Evolutionary conservation across 2,329 filamentous ascomycete species (phyloP).

Genomic region (Incumbomyces delicatus): DNA sequence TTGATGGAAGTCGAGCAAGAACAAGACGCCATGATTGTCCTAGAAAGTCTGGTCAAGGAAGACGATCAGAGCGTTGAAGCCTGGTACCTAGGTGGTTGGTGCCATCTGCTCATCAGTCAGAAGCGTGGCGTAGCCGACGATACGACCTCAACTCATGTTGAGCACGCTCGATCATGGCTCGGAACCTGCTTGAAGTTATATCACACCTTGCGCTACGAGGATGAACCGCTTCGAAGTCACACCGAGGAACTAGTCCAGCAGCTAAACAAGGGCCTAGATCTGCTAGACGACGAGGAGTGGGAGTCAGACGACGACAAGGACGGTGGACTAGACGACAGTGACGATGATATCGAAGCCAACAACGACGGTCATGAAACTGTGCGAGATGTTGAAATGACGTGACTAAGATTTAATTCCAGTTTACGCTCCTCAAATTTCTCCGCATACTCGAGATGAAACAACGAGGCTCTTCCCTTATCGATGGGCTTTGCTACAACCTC

Average conservation of each 20-base stretch:
- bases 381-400: slow-evolving; percentile 17
- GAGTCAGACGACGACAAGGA: slow-evolving; percentile 42
- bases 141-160: slow-evolving; percentile 27
- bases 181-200: slow-evolving; percentile 74
- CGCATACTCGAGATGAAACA: neutral
- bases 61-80: slow-evolving; percentile 92
- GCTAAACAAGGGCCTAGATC: slow-evolving; percentile 56
- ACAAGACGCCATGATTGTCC: slow-evolving; percentile 70
- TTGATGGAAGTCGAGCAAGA: slow-evolving; percentile 87
- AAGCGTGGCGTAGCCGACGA: slow-evolving; percentile 33
- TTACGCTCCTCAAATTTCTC: neutral
- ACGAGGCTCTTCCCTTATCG: neutral
- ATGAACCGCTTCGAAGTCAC: slow-evolving; percentile 36
- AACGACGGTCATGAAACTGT: slow-evolving; percentile 9
- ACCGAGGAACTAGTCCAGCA: slow-evolving; percentile 36
- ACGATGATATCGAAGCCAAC: slow-evolving; percentile 21
- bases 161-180: slow-evolving; percentile 62
- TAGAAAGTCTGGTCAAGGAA: slow-evolving; percentile 74
- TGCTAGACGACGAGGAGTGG: slow-evolving; percentile 47
- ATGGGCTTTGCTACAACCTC: too few species aligned
- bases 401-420: neutral
- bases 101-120: slow-evolving; percentile 59
- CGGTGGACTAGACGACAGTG: slow-evolving; percentile 37
- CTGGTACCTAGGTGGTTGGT: slow-evolving; percentile 96
- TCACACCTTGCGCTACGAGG: slow-evolving; percentile 63